Evolutionary conservation across 192 early-diverging fungal genomes (phyloP).

Genomic region (Chytriomyces hyalinus): DNA sequence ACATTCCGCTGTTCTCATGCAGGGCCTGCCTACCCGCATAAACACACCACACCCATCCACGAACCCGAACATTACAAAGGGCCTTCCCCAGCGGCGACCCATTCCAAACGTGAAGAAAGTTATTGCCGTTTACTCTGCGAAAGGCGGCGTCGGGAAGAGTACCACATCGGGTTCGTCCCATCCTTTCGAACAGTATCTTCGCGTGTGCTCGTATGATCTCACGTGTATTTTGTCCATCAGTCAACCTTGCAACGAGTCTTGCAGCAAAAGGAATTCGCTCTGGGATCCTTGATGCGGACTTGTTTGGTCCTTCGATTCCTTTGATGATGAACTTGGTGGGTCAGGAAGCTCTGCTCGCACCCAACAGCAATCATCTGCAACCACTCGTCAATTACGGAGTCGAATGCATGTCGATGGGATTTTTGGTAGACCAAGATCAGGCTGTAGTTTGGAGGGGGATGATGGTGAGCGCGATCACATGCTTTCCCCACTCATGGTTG

Average conservation of each 20-base stretch:
- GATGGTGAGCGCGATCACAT: slow-evolving; percentile 60
- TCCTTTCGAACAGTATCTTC: neutral
- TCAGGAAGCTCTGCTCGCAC: slow-evolving; percentile 67
- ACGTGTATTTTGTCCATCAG: slow-evolving; percentile 37
- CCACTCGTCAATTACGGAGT: slow-evolving; percentile 87
- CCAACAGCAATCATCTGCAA: slow-evolving; percentile 58
- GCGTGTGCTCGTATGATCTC: too few relatives aligned
- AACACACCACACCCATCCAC: slow-evolving; percentile 3
- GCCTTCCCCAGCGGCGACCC: slow-evolving; percentile 69
- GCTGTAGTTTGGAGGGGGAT: slow-evolving; percentile 90
- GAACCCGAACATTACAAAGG: slow-evolving; percentile 43
- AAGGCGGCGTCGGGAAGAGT: slow-evolving; percentile 92
- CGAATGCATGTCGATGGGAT: slow-evolving; percentile 91
- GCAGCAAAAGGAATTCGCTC: slow-evolving; percentile 53
- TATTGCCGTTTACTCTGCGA: slow-evolving; percentile 84
- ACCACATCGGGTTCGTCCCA: slow-evolving; percentile 71
- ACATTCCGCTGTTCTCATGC: neutral
- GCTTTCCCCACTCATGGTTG: neutral
- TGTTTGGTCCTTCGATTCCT: slow-evolving; percentile 93
- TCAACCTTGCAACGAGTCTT: slow-evolving; percentile 77
- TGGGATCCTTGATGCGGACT: slow-evolving; percentile 86
- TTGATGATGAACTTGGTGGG: slow-evolving; percentile 80
- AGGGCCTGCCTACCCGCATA: slow-evolving; percentile 21
- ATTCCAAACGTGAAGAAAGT: slow-evolving; percentile 77
- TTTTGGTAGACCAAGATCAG: slow-evolving; percentile 73